Base-by-base conservation (phyloP, 768 basidiomycete genomes). In the Auriscalpium microsporum region DNA sequence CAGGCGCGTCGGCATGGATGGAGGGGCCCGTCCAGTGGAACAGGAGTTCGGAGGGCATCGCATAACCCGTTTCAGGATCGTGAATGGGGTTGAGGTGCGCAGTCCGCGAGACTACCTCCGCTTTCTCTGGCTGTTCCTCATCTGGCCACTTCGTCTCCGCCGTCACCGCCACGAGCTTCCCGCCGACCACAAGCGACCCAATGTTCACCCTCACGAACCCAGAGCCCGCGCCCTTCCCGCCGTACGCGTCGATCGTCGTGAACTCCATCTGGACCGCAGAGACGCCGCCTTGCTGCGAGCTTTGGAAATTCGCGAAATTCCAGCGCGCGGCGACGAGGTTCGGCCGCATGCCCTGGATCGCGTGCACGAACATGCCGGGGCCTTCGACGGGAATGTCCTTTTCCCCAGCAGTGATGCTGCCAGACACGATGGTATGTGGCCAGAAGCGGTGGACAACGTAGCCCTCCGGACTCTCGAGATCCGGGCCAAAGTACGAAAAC, bases 321-420 rank as follows among this genome's bases (percentile, higher is more conserved):
- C 96, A 99, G 9, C 87, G 73, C 17, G 90, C 76, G 13, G 96
- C 96, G 63, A 96, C 83, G 54, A 92, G 79, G 71, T 99, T 90
- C 49, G 95, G 94, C 8, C 93, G 82, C 92, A 99, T 95, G 68
- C 95, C 96, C 68, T 98, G 95, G 68, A 98, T 96, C 46, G 95
- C 95, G 69, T 95, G 90, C 17, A 94, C 79, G 69, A 95, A 84
- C 87, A 93, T 90, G 33, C 91, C 90, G 38, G 78, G 73, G 45
- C 87, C 89, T 35, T 78, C 68, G 53, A 82, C 71, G 8, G 73
- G 49, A 54, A 73, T 71, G 7, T 85, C 85, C 55, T 80, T 71
- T 45, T 89, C 90, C 35, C 82, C 78, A 59, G 74, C 68, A 48
- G 88, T 80, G 68, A 94, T 65, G 61, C 81, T 78, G 6, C 94